Evolutionary conservation across 306 rosid genomes (phyloP), one percentile per base, ranked within the genome.

Genomic region (Sphenostylis stenocarpa): DNA sequence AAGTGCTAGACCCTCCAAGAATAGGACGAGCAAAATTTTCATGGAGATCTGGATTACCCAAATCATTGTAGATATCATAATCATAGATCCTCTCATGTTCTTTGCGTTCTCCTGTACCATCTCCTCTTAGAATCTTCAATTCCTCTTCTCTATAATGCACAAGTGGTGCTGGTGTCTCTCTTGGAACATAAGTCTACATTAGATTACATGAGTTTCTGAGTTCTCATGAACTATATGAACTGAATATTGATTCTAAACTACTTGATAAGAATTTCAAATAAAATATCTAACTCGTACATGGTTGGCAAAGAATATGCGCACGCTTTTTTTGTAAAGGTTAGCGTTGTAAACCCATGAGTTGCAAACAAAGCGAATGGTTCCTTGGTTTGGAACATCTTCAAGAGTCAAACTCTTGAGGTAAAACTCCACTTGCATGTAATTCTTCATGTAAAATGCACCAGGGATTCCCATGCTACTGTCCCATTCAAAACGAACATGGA

Each of bases 321-420:
- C 80, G 4, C 45, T 9, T 2, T 38, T 83, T 39, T 85, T 72
- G 75, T 93, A 90, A 26, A 84, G 77, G n/a, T 63, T 33, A 1
- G 81, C 36, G 20, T 92, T 91, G 68, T 91, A 91, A 60, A 93
- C 81, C 97, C 98, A 93, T 0, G 98, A 93, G 80, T 88, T 90
- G 89, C 98, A 93, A 3, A 83, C 84, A 28, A 91, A 93, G 20
- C 81, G 90, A 70, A 93, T 43, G 14, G 68, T 36, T 15, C 91
- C 97, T 11, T 84, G 83, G 48, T 88, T 92, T 0, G 98, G 97
- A 45, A 91, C 83, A 14, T 84, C 80, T 23, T 88, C 90, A 3
- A 91, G 91, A 6, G 97, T 89, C 8, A 93, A 47, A 62, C 80
- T 77, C 78, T 78, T 87, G 10, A 93, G 85, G 53, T 41, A 91